Evolutionary conservation across 148 eudicot species (phyloP).

Genomic region (Euryodendron excelsum): DNA sequence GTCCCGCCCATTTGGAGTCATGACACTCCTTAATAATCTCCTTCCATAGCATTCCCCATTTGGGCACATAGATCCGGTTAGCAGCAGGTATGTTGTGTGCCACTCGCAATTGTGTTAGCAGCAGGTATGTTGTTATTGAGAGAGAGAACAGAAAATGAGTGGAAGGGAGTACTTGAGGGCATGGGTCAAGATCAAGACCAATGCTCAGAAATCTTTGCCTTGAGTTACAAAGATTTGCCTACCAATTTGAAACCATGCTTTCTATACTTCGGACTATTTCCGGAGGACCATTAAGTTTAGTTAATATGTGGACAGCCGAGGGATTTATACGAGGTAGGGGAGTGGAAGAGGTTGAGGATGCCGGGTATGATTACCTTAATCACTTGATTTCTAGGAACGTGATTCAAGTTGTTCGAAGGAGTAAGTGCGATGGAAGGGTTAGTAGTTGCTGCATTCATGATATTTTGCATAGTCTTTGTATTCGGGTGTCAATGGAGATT

Average conservation of each 20-base stretch:
- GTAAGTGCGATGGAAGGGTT: constrained; percentile 11
- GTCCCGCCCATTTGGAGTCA: too few species aligned
- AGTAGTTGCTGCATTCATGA: constrained; percentile 22
- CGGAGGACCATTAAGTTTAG: constrained; percentile 10
- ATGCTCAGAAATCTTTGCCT: background rate
- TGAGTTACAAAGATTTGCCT: constrained; percentile 22
- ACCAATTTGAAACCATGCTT: constrained; percentile 7
- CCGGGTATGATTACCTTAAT: constrained; percentile 1
- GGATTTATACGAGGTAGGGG: background rate
- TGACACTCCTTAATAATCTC: too few species aligned
- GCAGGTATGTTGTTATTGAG: background rate
- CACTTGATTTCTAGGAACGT: constrained; percentile 12
- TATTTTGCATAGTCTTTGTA: constrained; percentile 10
- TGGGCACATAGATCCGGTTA: background rate
- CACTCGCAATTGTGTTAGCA: constrained; percentile 5
- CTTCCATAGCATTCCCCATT: too few species aligned
- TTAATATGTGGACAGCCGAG: constrained; percentile 10
- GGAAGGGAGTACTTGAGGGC: constrained; percentile 2
- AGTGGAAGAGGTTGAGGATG: background rate
- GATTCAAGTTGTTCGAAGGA: constrained; percentile 10
- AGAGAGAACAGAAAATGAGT: background rate
- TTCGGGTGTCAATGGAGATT: background rate
- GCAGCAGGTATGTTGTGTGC: background rate
- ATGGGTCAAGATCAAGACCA: background rate
- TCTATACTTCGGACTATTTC: constrained; percentile 15